Evolutionary conservation across 805 yeast species (phyloP).

Genomic region (Dipodascopsis uninucleata): DNA sequence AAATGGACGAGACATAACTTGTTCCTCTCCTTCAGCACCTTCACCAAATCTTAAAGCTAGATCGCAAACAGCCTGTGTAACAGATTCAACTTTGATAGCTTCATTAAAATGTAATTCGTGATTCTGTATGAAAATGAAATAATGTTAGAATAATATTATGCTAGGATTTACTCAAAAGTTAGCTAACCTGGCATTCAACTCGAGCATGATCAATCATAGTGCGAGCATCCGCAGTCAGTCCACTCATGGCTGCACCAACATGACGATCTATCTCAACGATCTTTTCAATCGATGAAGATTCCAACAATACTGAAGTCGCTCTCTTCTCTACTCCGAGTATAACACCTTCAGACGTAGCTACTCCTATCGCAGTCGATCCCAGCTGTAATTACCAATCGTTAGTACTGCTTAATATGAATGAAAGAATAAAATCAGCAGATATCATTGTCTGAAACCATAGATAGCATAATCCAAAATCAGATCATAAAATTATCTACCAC

Average conservation of each 20-base stretch:
- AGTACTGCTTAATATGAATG: conserved; percentile 4
- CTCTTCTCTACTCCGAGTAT: conserved; percentile 95
- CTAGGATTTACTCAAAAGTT: background rate
- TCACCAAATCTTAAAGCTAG: conserved; percentile 95
- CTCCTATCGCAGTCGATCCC: conserved; percentile 98
- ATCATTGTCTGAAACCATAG: no score
- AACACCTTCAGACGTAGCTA: conserved; percentile 92
- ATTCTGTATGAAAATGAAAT: conserved; percentile 43
- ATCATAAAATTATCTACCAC: background rate
- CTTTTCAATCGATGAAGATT: conserved; percentile 90
- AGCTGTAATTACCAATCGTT: conserved; percentile 36
- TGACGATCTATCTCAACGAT: conserved; percentile 91
- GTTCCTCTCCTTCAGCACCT: conserved; percentile 93
- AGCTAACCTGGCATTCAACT: conserved; percentile 53
- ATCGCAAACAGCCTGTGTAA: conserved; percentile 96
- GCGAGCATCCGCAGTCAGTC: conserved; percentile 97
- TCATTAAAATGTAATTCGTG: conserved; percentile 91
- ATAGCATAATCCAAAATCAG: no score
- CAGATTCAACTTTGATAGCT: conserved; percentile 82
- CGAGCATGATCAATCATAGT: conserved; percentile 98
- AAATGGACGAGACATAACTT: conserved; percentile 95
- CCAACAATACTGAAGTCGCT: conserved; percentile 87
- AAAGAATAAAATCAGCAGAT: background rate
- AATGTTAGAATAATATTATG: background rate
- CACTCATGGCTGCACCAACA: conserved; percentile 98